Evolutionary conservation across 169 alveolate genomes (phyloP).

Genomic region (Pseudocohnilembus persalinus): DNA sequence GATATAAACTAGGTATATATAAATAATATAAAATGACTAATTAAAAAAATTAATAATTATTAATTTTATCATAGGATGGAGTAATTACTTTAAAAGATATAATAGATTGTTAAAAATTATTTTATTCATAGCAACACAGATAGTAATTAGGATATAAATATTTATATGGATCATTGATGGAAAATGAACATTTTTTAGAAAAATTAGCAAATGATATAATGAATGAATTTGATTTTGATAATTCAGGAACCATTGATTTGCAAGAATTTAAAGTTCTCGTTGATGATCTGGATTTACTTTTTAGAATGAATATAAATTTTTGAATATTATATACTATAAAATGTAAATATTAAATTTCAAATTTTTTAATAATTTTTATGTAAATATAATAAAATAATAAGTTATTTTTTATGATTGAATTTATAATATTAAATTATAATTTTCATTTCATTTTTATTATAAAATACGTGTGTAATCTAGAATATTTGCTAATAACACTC

Average conservation of each 20-base stretch:
- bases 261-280: background rate
- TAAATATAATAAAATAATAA: too few relatives aligned
- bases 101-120: background rate
- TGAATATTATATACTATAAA: too few relatives aligned
- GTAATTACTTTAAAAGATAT: background rate
- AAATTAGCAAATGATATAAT: background rate
- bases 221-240: background rate
- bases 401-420: too few relatives aligned
- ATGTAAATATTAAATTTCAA: too few relatives aligned
- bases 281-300: background rate
- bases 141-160: too few relatives aligned
- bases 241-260: background rate
- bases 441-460: too few relatives aligned
- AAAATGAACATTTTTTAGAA: background rate
- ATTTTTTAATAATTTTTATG: too few relatives aligned
- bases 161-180: background rate
- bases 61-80: background rate
- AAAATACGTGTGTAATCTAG: too few relatives aligned
- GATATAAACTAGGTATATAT: background rate
- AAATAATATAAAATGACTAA: too few relatives aligned
- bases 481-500: too few relatives aligned
- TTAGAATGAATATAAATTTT: background rate
- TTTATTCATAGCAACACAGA: background rate
- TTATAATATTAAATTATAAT: too few relatives aligned
- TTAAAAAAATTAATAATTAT: too few relatives aligned